Percentiles rank a stretch among this genome's conserved stretches.
These are phyloP conservation scores for Serendipita sp. DNA, from an alignment of 768 basidiomycete species.

Conservation along the genomic window DNA sequence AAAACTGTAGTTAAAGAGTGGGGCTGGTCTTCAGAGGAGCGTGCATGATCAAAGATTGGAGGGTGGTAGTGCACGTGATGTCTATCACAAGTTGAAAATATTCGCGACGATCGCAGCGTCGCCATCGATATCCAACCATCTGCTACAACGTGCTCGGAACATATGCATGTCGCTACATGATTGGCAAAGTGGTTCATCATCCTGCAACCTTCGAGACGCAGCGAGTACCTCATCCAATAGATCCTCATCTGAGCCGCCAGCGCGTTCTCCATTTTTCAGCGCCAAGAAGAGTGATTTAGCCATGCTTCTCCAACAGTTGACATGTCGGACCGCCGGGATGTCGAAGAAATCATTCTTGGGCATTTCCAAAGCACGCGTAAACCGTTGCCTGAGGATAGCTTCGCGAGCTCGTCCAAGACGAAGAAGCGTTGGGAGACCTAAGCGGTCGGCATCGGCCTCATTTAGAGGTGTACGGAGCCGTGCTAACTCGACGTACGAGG, in stretches of 20 bases:
- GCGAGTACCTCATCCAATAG: constrained; percentile 1
- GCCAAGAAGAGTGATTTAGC: constrained; percentile 2
- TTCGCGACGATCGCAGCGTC: constrained; percentile 1
- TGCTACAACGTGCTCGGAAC: neutral
- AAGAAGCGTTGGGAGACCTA: constrained; percentile 3
- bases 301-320: neutral
- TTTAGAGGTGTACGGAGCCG: neutral
- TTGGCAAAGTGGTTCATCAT: constrained; percentile 6
- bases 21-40: no score
- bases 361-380: neutral
- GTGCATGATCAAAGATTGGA: no score
- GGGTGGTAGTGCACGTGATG: neutral
- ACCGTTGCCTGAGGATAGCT: constrained; percentile 2
- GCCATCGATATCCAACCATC: neutral
- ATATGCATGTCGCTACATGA: neutral
- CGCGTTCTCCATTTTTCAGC: neutral
- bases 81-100: neutral
- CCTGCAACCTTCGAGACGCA: neutral
- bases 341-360: constrained; percentile 5
- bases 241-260: neutral
- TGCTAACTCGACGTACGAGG: constrained; percentile 5
- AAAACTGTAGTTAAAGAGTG: no score
- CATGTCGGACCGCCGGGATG: neutral
- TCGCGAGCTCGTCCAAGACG: constrained; percentile 1
- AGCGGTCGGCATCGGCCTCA: neutral